These are phyloP conservation scores for Globisporangium irregulare DNA, from an alignment of 352 stramenopile species.

Conservation along the genomic window DNA sequence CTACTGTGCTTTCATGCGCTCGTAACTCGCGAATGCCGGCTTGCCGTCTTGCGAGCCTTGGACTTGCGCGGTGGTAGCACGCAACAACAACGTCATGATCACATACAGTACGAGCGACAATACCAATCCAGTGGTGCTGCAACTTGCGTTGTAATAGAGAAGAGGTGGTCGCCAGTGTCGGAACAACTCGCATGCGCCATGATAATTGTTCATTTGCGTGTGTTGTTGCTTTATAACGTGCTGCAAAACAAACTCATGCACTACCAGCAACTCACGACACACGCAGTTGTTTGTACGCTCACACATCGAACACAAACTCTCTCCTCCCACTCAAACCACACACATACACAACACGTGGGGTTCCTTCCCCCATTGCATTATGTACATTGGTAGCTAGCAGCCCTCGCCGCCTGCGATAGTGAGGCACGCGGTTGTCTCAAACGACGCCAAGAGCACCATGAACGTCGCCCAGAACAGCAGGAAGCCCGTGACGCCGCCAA, in stretches of 20 bases:
- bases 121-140: neutral
- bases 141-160: neutral
- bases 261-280: neutral
- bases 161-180: neutral
- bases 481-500: conserved; percentile 29
- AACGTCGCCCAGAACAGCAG: conserved; percentile 53
- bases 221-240: neutral
- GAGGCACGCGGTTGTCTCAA: conserved; percentile 59
- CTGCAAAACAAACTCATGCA: neutral
- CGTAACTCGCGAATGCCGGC: neutral
- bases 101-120: neutral
- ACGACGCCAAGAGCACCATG: conserved; percentile 46
- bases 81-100: neutral
- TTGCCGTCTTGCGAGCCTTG: neutral
- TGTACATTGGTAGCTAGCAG: conserved; percentile 27
- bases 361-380: too few species aligned
- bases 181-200: neutral
- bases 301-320: neutral
- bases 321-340: neutral
- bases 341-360: too few species aligned
- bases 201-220: neutral
- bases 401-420: conserved; percentile 57
- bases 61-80: neutral
- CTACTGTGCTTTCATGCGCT: neutral
- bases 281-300: neutral